Evolutionary conservation across 2,329 filamentous ascomycete genomes (phyloP).

Genomic region (Xylariaceae sp.): DNA sequence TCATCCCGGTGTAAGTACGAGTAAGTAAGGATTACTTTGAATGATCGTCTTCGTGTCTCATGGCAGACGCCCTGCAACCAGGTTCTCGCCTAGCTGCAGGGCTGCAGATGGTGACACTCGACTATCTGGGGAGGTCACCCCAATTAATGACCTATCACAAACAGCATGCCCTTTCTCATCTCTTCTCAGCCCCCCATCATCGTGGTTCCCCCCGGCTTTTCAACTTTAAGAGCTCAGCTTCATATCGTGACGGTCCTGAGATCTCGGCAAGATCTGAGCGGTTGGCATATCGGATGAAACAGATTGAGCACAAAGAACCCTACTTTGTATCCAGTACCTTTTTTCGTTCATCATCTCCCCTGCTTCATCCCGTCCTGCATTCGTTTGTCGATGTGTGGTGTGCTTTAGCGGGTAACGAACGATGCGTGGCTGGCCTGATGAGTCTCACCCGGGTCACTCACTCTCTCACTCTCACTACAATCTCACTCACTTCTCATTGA

Average conservation of each 20-base stretch:
- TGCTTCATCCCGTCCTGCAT: neutral
- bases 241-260: neutral
- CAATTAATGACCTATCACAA: conserved; percentile 8
- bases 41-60: neutral
- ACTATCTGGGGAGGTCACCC: neutral
- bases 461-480: neutral
- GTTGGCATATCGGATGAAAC: neutral
- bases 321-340: neutral
- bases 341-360: neutral
- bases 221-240: neutral
- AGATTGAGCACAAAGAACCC: neutral
- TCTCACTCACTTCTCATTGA: no score
- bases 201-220: neutral
- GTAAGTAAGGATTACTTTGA: neutral
- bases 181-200: neutral
- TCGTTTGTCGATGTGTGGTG: no score
- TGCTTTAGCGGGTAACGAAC: neutral
- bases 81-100: conserved; percentile 11
- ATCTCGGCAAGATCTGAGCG: neutral
- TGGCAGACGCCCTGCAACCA: neutral
- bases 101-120: conserved; percentile 12
- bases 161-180: neutral
- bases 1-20: no score
- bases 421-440: neutral
- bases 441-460: neutral